Evolutionary conservation across 2,329 filamentous ascomycete genomes (phyloP).

Genomic region (Sclerotinia trifoliorum): DNA sequence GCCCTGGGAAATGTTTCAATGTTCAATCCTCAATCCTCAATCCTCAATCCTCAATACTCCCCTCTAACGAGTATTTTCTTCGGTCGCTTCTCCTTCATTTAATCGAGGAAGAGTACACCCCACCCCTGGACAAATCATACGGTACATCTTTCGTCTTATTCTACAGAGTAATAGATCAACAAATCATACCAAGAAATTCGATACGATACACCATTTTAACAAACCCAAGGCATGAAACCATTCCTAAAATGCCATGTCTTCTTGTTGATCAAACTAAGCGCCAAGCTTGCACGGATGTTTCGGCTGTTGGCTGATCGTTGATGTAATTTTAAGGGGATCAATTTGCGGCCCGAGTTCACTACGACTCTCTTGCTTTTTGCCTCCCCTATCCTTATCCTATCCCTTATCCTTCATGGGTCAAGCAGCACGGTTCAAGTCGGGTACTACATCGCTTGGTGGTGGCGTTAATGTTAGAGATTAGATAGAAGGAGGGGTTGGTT

Average conservation of each 20-base stretch:
- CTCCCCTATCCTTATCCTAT: conserved; percentile 15
- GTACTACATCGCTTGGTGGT: conserved; percentile 5
- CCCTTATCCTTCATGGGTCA: not conserved
- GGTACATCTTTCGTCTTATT: not conserved
- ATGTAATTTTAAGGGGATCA: conserved; percentile 11
- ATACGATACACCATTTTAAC: not conserved
- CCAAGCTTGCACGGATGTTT: conserved; percentile 10
- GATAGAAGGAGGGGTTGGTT: not conserved
- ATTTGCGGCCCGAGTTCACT: conserved; percentile 16
- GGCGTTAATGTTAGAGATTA: not conserved
- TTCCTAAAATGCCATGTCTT: not conserved
- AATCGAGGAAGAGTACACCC: not conserved
- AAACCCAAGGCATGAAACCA: not conserved
- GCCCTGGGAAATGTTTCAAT: not conserved
- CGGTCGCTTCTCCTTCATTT: conserved; percentile 11
- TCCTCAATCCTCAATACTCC: no score
- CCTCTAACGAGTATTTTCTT: not conserved
- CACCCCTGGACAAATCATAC: not conserved
- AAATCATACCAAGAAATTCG: not conserved
- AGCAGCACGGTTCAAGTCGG: conserved; percentile 10
- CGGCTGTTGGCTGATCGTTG: not conserved
- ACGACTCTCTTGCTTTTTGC: not conserved
- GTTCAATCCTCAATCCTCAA: no score
- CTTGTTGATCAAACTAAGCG: conserved; percentile 7
- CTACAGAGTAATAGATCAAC: not conserved